Evolutionary conservation across 306 rosid species (phyloP), one percentile per base, ranked within the genome.

Genomic region (Cicer yamashitae): DNA sequence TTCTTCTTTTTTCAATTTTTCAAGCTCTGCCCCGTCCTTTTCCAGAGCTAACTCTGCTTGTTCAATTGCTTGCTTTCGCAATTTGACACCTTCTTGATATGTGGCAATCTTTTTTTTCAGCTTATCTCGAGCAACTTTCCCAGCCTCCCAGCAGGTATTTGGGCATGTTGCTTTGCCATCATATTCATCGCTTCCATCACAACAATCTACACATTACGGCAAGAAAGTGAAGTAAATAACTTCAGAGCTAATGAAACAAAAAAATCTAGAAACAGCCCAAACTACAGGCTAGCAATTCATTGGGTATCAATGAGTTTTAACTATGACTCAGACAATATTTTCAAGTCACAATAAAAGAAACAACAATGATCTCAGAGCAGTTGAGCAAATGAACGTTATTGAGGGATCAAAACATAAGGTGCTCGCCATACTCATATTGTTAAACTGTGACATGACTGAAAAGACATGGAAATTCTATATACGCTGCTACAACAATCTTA

Each of bases 81-180:
- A 48, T 67, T 84, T 48, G 22, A 86, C 85, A 7, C 99, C 99
- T 52, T 92, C 98, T 82, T 84, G 87, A 81, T 85, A 89, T 34
- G 96, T 90, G 13, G 82, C 79, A 78, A 96, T 92, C 88, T 88
- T 96, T 77, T 68, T 92, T 61, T 75, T 83, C 76, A 96, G 85
- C 83, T 84, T 90, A 65, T 89, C 89, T 68, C 98, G 88, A 10
- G 96, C 96, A 79, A 79, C 93, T 89, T 88, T 90, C 78, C 99
- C 98, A 67, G 93, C 93, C 87, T 92, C 93, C 99, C 99, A 96
- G 88, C 99, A 96, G 37, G 92, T 89, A 84, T 90, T 96, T 82
- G 90, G 86, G 84, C 99, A 96, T 70, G 86, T 84, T 7, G 84
- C 90, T 81, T 82, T 81, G 73, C 88, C 86, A 43, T 89, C 91